These are phyloP conservation scores for Poa pratensis DNA, from an alignment of 176 grass and related monocot genomes.

Conservation along the genomic window DNA sequence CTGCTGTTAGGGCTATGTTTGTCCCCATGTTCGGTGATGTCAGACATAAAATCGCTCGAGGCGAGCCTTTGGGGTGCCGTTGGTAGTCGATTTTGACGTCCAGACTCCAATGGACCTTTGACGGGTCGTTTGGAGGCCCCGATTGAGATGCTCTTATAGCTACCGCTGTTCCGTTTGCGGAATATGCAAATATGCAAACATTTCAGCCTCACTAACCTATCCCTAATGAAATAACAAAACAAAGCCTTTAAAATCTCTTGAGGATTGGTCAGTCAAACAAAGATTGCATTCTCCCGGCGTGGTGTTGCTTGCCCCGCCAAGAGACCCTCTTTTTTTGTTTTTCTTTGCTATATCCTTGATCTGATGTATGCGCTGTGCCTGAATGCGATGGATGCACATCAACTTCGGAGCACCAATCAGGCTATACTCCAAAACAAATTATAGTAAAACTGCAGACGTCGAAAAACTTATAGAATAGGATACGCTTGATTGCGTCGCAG, in stretches of 20 bases:
- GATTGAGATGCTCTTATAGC: not conserved
- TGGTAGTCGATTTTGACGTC: too few relatives aligned
- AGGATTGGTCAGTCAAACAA: not conserved
- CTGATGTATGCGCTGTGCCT: not conserved
- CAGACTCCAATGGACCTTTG: too few relatives aligned
- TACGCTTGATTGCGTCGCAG: not conserved
- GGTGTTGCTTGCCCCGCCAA: not conserved
- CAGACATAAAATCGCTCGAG: too few relatives aligned
- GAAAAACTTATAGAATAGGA: not conserved
- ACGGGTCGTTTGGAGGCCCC: too few relatives aligned
- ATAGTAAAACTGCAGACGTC: not conserved
- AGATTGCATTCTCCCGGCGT: not conserved
- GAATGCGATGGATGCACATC: constrained; percentile 2
- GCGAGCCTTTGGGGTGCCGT: too few relatives aligned
- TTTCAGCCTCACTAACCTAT: not conserved
- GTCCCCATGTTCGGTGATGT: too few relatives aligned
- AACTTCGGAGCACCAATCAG: not conserved
- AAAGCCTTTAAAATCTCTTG: not conserved
- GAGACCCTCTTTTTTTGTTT: not conserved
- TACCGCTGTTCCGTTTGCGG: not conserved
- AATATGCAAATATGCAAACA: not conserved
- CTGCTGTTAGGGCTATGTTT: too few relatives aligned
- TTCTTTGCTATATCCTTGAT: not conserved
- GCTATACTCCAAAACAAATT: not conserved
- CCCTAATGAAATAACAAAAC: not conserved